Base-by-base conservation (phyloP, 2,329 filamentous ascomycete species). In the Pseudogymnoascus destructans region DNA sequence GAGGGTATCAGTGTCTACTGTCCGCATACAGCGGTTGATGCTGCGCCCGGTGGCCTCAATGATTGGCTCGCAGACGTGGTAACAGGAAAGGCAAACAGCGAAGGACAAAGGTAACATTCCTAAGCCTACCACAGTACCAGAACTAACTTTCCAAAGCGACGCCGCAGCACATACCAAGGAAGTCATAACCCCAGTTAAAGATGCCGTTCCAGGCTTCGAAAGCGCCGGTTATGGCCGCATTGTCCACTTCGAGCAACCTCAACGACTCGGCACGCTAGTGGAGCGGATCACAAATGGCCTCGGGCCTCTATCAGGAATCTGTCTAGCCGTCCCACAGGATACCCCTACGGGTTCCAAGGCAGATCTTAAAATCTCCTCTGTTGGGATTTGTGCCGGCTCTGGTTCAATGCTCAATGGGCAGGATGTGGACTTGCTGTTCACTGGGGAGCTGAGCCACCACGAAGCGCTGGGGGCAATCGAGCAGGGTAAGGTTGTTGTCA, bases 1-100 rank as follows among this genome's bases (percentile, higher is more conserved):
- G 83, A 87, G 70, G 91, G 92, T 33, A 89, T 98, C 66, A 95
- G 90, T 63, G 90, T 98, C 59, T 98, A 97, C 75, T 90, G 86
- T 63, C 93, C 93, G 0, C 93, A 98, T 73, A 98, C 93, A 0
- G 92, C 93, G 11, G 82, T 97, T 42, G 93, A 98, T 71, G 89
- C 89, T 36, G 88, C 88, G 0, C 81, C 84, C 0, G 82, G 84
- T 15, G 93, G 93, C 3, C 81, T 98, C 64, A 95, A 91, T 68
- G 89, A 95, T 70, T 98, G 92, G 92, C 83, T 98, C 8, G 89
- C 89, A 61, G 87, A 95, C 67, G 85, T 95, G 55, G 81, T 96
- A 17, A 84, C 85, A 1, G 84, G 82, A 30, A 76, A 74, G 36
- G 5, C 13, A 55, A 27, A 35, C 30, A 21, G 35, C 25, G 54